These are phyloP conservation scores for Lolium rigidum DNA, from an alignment of 176 grass and related monocot species.

Conservation along the genomic window DNA sequence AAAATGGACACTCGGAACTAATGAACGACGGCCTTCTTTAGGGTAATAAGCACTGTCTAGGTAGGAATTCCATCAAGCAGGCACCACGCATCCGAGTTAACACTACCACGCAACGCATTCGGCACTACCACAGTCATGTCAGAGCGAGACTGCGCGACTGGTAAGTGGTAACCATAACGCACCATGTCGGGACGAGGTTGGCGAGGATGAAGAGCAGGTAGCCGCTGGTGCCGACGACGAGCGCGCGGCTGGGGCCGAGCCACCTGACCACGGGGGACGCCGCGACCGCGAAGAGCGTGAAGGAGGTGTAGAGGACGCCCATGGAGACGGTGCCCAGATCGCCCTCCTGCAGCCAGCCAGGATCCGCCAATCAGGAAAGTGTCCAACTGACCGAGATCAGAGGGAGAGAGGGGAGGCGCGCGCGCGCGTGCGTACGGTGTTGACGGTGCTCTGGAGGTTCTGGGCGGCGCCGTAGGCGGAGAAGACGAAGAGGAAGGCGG, in stretches of 20 bases:
- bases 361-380: not conserved
- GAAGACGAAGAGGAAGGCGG: constrained; percentile 93
- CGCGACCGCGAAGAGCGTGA: constrained; percentile 75
- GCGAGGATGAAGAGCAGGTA: constrained; percentile 87
- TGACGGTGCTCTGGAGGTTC: constrained; percentile 89
- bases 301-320: constrained; percentile 78
- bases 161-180: not conserved
- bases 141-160: not conserved
- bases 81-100: not conserved
- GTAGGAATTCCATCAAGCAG: constrained; percentile 18
- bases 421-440: constrained; percentile 47
- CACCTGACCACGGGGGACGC: constrained; percentile 62
- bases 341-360: constrained; percentile 55
- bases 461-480: constrained; percentile 77
- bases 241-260: constrained; percentile 68
- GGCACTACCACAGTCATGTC: not conserved
- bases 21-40: not conserved
- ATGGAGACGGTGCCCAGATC: constrained; percentile 75
- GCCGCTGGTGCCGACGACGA: constrained; percentile 76
- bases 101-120: not conserved
- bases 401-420: not conserved
- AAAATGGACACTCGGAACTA: not conserved
- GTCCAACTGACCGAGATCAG: not conserved
- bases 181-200: constrained; percentile 88
- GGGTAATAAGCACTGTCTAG: not conserved